These are phyloP conservation scores for Bacidia gigantensis DNA, from an alignment of 495 filamentous ascomycete species.

Conservation along the genomic window DNA sequence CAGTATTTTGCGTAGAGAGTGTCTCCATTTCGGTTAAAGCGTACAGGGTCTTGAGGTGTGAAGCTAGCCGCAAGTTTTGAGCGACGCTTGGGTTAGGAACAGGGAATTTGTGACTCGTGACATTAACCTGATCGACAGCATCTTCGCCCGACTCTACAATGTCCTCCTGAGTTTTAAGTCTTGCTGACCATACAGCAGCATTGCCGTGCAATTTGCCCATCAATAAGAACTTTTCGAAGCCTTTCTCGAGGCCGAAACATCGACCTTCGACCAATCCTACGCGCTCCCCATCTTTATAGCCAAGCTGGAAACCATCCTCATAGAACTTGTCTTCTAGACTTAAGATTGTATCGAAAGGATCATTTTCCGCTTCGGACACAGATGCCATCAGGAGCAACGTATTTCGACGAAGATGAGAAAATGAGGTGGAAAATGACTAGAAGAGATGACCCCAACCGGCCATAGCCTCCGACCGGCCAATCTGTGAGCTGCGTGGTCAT, in stretches of 20 bases:
- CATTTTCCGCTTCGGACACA: background rate
- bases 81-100: slow-evolving; percentile 25
- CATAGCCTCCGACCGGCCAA: too few species aligned
- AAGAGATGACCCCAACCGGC: background rate
- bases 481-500: too few species aligned
- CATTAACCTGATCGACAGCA: background rate
- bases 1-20: slow-evolving; percentile 61
- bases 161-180: slow-evolving; percentile 23
- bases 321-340: slow-evolving; percentile 77
- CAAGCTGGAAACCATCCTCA: slow-evolving; percentile 65
- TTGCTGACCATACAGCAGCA: slow-evolving; percentile 64
- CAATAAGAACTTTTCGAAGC: slow-evolving; percentile 77
- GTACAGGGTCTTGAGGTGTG: slow-evolving; percentile 57
- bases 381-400: too few species aligned
- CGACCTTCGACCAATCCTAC: slow-evolving; percentile 80
- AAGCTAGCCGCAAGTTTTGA: slow-evolving; percentile 49
- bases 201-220: slow-evolving; percentile 73
- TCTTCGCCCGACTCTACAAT: background rate
- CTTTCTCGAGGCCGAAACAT: slow-evolving; percentile 79
- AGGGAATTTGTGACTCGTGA: background rate
- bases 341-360: slow-evolving; percentile 51
- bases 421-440: background rate
- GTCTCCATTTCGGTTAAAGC: slow-evolving; percentile 70
- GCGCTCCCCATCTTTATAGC: slow-evolving; percentile 59
- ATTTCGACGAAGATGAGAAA: too few species aligned